Conservation (phyloP, 2,329 filamentous ascomycete species). For the Aspergillus latus region DNA sequence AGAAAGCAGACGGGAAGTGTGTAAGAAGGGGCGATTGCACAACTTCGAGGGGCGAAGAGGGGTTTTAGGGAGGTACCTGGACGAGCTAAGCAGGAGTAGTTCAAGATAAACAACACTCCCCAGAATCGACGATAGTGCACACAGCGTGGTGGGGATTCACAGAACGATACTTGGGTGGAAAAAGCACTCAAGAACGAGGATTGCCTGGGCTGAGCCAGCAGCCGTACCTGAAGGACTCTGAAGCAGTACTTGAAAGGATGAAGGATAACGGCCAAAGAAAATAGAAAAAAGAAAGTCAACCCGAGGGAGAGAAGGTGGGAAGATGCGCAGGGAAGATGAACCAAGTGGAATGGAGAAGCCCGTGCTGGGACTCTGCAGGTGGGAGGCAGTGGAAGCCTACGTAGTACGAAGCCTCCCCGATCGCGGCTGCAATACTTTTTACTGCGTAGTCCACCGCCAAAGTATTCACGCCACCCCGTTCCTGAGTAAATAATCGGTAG, state of each 20-base stretch:
- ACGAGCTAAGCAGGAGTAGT: constrained; percentile 6
- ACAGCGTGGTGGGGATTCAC: constrained; percentile 7
- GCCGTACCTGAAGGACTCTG: constrained; percentile 9
- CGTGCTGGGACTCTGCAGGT: not conserved
- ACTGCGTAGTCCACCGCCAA: constrained; percentile 1
- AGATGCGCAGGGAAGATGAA: constrained; percentile 13
- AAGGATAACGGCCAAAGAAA: constrained; percentile 12
- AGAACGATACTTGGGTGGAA: constrained; percentile 3
- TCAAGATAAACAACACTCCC: constrained; percentile 12
- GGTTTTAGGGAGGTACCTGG: constrained; percentile 14
- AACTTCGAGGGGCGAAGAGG: constrained; percentile 18
- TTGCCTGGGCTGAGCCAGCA: constrained; percentile 21
- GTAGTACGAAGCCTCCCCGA: constrained; percentile 16
- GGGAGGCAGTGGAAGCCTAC: not conserved
- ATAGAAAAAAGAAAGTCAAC: constrained; percentile 7
- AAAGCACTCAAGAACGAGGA: constrained; percentile 1
- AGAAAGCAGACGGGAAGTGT: constrained; percentile 12
- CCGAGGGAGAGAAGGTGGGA: constrained; percentile 3
- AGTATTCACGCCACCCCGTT: constrained; percentile 5
- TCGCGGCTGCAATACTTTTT: constrained; percentile 14
- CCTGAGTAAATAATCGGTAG: not conserved
- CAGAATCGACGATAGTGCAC: constrained; percentile 11
- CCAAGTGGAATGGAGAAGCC: constrained; percentile 9
- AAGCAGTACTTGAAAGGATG: not conserved
- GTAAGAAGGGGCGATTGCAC: constrained; percentile 16